Percentiles rank a stretch among this genome's conserved stretches.
Conservation (phyloP, 1,139 yeast genomes). For the Yarrowia galli region DNA sequence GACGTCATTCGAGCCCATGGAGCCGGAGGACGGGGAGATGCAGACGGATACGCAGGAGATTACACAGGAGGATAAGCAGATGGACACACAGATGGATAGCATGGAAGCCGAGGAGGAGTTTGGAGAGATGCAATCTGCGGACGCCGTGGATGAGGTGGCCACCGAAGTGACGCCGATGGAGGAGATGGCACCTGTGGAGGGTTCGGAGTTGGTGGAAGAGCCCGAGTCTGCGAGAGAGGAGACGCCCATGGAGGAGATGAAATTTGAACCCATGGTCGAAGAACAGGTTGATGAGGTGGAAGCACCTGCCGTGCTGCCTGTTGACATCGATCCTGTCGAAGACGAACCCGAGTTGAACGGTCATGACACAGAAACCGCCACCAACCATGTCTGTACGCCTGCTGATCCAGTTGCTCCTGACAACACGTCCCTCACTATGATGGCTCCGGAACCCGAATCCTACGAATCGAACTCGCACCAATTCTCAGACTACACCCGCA, state of each 20-base stretch:
- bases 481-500: constrained; percentile 15
- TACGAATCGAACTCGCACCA: constrained; percentile 4
- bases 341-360: neutral
- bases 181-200: too few species aligned
- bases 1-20: constrained; percentile 11
- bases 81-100: neutral
- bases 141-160: too few species aligned
- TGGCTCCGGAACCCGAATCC: constrained; percentile 23
- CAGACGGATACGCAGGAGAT: neutral
- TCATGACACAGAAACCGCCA: neutral
- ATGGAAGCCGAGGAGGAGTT: constrained; percentile 4
- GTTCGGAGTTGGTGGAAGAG: too few species aligned
- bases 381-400: neutral
- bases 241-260: neutral
- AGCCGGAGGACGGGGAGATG: constrained; percentile 10
- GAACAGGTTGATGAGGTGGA: neutral
- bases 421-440: neutral
- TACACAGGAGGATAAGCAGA: too few species aligned
- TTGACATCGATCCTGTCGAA: neutral
- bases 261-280: constrained; percentile 6
- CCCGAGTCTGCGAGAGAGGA: neutral
- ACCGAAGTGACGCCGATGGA: too few species aligned
- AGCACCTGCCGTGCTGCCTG: too few species aligned
- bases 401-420: neutral
- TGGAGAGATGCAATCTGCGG: constrained; percentile 16